Base-by-base conservation (phyloP, 306 rosid species). In the Medicago lupulina region DNA sequence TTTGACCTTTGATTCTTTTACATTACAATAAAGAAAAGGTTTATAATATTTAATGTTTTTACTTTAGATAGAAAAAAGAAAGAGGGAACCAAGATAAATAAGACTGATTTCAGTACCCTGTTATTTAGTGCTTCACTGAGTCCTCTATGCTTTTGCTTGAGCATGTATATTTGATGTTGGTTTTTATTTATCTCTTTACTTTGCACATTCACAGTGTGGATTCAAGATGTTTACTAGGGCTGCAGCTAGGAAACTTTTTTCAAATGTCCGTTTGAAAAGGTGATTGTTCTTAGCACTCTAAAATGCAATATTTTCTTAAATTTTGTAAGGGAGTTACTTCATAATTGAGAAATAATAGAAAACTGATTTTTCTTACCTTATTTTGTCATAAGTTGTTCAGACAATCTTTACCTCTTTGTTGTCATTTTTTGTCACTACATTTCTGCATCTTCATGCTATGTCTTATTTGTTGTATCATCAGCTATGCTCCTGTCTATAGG, bases 141-240 rank as follows among this genome's bases (percentile, higher is more conserved):
- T 84, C 73, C 39, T 40, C 18, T 16, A 51, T 44, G 61, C 43
- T 69, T 63, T 46, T 69, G 55, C 31, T 70, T 74, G 34, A 40
- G 63, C 68, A 47, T 58, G 55, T 28, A 9, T 15, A 63, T 44
- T 72, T 53, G 63, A 44, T 73, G 55, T 57, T 72, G 47, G 61
- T 18, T 70, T 67, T 34, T 36, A 58, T 66, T 77, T 59, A 11
- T 50, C 83, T 86, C 53, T 83, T 39, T 28, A 12, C 67, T 78
- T 75, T 67, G 57, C 80, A 76, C 80, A 62, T 82, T 19, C 58
- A 41, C 89, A 93, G 98, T 93, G 98, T 82, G 98, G 98, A 77
- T 94, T 91, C 84, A 94, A 94, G 88, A 91, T 93, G 97, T 93
- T 93, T 81, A 93, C 98, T 13, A 80, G 97, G 80, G 92, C 96